Evolutionary conservation across 148 eudicot species (phyloP), one percentile per base, ranked within the genome.

Genomic region (Silene uniflora): DNA sequence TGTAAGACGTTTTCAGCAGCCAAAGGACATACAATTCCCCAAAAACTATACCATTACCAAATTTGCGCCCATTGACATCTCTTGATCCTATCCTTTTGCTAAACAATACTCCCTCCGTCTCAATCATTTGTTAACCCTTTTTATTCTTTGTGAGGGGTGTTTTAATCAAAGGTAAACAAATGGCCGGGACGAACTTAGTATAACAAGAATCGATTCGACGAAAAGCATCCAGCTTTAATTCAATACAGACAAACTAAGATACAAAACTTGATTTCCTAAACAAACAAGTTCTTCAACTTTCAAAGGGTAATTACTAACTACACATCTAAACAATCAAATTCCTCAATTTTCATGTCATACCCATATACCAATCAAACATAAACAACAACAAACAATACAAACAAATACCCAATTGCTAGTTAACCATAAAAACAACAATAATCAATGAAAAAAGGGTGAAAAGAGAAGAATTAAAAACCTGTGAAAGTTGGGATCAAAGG

Each of bases 401-500:
- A 49, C 55, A 49, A 49, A 49, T 69, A 9, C 24, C 11, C 66
- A 47, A 63, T 7, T 63, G 17, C 67, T 18, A 7, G 64, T 16
- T 19, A 63, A 47, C 23, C 21, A 44, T 10, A 32, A 7, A 17
- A 10, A 35, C 44, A 69, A 32, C 4, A 72, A 64, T 65, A 27
- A 39, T 24, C 29, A 49, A 24, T 10, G 9, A 64, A 65, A 67
- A 67, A 13, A 49, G 0, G 17, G 6, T 5, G 42, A 19, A 22
- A 49, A 11, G 7, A 52, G 27, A 27, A 1, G 16, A 52, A 21
- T 11, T 49, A 54, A 62, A 27, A 81, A 86, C 88, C 91, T 67
- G 78, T 59, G 65, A 75, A 75, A 56, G 58, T 18, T 39, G 70
- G 81, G 69, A 67, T 81, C 10, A 76, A 81, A 4, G 85, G 65